These are phyloP conservation scores for Yamadazyma friedrichii DNA, from an alignment of 1,139 yeast genomes.

Conservation along the genomic window DNA sequence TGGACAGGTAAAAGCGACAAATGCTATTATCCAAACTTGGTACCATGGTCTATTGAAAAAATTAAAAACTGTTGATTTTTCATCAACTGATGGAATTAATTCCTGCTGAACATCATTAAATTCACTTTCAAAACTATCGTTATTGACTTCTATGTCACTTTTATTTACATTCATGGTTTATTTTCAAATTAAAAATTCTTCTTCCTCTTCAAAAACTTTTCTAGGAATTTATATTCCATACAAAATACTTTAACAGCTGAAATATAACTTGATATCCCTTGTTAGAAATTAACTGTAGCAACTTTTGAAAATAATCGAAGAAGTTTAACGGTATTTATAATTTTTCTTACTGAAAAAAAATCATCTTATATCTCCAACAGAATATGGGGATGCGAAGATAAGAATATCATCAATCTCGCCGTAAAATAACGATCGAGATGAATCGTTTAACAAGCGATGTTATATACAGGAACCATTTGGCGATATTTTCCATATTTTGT, in stretches of 20 bases:
- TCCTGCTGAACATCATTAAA: slow-evolving; percentile 6
- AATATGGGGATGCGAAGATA: neutral
- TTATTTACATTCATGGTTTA: neutral
- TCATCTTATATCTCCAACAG: neutral
- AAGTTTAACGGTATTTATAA: no score
- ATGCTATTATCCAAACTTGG: slow-evolving; percentile 41
- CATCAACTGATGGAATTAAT: neutral
- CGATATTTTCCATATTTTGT: neutral
- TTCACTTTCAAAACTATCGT: slow-evolving; percentile 2
- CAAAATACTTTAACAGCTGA: no score
- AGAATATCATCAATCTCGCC: neutral
- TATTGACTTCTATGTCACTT: slow-evolving; percentile 3
- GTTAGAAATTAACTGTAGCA: no score
- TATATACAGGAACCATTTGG: neutral
- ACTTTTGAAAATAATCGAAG: no score
- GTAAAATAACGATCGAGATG: neutral
- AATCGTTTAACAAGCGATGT: neutral
- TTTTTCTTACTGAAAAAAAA: no score
- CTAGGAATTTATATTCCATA: no score
- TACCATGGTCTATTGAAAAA: slow-evolving; percentile 33
- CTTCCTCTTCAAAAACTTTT: no score
- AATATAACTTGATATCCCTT: no score
- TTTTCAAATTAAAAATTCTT: no score
- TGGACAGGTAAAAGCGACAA: slow-evolving; percentile 53
- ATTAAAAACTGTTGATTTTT: slow-evolving; percentile 1